Evolutionary conservation across 805 yeast genomes (phyloP), one percentile per base, ranked within the genome.

Genomic region (Saturnispora quitensis): DNA sequence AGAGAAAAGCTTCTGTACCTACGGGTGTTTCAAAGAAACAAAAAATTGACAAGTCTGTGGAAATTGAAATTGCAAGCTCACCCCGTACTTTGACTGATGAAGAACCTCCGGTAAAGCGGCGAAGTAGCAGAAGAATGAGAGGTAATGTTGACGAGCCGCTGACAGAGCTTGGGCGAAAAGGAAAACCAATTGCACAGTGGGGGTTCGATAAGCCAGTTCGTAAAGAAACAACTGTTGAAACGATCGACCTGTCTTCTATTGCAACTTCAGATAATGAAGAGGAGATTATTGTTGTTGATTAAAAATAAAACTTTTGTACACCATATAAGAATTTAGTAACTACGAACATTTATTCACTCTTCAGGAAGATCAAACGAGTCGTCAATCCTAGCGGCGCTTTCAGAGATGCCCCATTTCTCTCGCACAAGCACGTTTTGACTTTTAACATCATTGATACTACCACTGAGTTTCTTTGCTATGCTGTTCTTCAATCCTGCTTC

Each of bases 331-430:
- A 25, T 43, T 22, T 25, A 20, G 22, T 24, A 22, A 43, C 31
- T n/a, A 24, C 17, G 15, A 17, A 20, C 7, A 28, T 43, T 43
- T 31, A n/a, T 33, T 43, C 10, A 33, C 27, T 28, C 17, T 17
- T 45, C 40, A 9, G 63, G 67, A 47, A 62, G 62, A 2, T 62
- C 61, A 5, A 56, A 38, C 6, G 24, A 7, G 2, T 38, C 58
- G 33, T 67, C 71, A 24, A 67, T 48, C 42, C 62, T 65, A 10
- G 69, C 69, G 4, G 68, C 66, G 50, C 69, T 66, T 50, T 61
- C 68, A 18, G 64, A 62, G 5, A 66, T 47, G 2, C 70, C 70
- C 71, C 71, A 67, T 52, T 67, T 67, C 47, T 67, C 68, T 40
- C 63, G 52, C 0, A 57, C 58, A 38, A 65, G 53, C 6, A 61